phyloP scores from a whole-genome alignment of 164 flowering plant species.

The Dillenia turbinata region DNA sequence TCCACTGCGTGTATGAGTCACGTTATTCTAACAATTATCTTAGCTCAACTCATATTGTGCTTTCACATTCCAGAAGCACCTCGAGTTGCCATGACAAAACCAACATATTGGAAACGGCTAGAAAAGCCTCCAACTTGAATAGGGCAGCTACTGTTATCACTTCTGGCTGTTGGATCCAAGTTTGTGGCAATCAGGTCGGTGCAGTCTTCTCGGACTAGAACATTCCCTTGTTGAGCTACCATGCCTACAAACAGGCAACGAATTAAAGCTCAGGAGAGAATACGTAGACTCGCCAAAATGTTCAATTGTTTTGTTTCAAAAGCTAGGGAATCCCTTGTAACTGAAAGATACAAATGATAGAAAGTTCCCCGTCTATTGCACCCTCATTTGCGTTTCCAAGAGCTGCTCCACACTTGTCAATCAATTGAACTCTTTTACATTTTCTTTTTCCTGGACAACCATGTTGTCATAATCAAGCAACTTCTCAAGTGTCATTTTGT shows the following conservation, averaged over 20 bases:
- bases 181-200: conserved; percentile 33
- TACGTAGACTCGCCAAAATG: not conserved
- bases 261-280: not conserved
- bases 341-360: conserved; percentile 23
- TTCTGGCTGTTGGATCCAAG: conserved; percentile 53
- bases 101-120: not conserved
- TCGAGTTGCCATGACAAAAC: too few relatives aligned
- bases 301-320: not conserved
- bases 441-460: conserved; percentile 49
- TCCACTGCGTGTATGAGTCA: too few relatives aligned
- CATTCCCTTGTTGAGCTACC: conserved; percentile 39
- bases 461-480: conserved; percentile 44
- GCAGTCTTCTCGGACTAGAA: conserved; percentile 55
- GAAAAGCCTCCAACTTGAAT: conserved; percentile 12
- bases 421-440: conserved; percentile 58
- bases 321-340: conserved; percentile 13
- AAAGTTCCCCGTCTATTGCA: conserved; percentile 23
- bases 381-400: conserved; percentile 45
- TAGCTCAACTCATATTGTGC: too few relatives aligned
- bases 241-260: conserved; percentile 32
- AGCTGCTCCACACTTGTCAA: conserved; percentile 41
- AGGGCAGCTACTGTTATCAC: conserved; percentile 43
- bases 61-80: too few relatives aligned
- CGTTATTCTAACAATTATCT: too few relatives aligned
- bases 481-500: conserved; percentile 41